Evolutionary conservation across 192 early-diverging fungal genomes (phyloP).

Genomic region (Ambispora gerdemannii): DNA sequence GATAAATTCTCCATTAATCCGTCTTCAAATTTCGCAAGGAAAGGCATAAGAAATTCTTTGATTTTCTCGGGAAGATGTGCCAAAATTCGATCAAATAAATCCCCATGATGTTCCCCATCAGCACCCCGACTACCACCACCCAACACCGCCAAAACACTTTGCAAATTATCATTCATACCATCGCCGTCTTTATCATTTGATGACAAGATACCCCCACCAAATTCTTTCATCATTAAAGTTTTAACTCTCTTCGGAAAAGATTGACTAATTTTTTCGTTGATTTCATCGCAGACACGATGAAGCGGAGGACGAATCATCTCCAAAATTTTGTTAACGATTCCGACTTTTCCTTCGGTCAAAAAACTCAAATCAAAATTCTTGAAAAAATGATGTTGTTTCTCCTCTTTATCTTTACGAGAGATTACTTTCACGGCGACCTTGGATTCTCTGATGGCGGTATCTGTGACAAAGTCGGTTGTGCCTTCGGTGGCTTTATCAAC

Average conservation of each 20-base stretch:
- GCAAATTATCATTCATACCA: neutral
- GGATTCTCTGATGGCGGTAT: neutral
- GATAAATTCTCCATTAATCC: neutral
- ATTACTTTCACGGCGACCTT: neutral
- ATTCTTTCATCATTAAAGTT: neutral
- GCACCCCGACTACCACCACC: neutral
- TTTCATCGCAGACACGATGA: neutral
- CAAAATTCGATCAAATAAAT: conserved; percentile 1
- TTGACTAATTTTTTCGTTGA: conserved; percentile 6
- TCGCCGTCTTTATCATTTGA: neutral
- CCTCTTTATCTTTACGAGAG: neutral
- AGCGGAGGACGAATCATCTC: conserved; percentile 15
- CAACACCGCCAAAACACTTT: neutral
- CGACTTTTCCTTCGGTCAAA: conserved; percentile 21
- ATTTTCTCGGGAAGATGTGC: conserved; percentile 1
- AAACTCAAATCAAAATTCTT: conserved; percentile 4
- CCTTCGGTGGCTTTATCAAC: neutral
- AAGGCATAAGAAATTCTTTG: neutral
- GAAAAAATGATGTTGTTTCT: neutral
- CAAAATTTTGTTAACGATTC: conserved; percentile 8
- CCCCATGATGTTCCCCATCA: neutral
- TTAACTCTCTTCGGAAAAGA: conserved; percentile 2
- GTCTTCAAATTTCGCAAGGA: neutral
- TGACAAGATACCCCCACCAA: neutral
- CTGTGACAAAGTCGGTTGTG: neutral